A percentile compares a stretch with the other conserved stretches of the same genome.
These are phyloP conservation scores for Coleophoma crateriformis DNA, from an alignment of 2,329 filamentous ascomycete species.

Conservation along the genomic window DNA sequence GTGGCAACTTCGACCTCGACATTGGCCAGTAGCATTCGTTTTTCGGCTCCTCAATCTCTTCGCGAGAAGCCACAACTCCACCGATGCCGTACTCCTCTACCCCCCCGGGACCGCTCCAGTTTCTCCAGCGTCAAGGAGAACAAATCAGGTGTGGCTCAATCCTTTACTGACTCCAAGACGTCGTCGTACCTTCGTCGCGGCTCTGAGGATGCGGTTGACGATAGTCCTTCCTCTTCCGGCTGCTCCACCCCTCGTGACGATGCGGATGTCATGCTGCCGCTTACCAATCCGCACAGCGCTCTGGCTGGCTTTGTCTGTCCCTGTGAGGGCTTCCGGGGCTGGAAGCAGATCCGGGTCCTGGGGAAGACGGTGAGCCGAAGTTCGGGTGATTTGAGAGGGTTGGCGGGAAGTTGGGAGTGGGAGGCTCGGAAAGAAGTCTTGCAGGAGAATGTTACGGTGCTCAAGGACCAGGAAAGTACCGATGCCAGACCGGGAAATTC, in stretches of 20 bases:
- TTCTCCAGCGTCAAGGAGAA: slow-evolving; percentile 27
- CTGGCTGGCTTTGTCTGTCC: slow-evolving; percentile 56
- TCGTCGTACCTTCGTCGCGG: slow-evolving; percentile 42
- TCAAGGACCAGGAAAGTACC: slow-evolving; percentile 8
- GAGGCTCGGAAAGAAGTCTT: slow-evolving; percentile 22
- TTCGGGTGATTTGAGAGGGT: slow-evolving; percentile 51
- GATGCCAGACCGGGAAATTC: slow-evolving; percentile 34
- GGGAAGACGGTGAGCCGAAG: slow-evolving; percentile 53
- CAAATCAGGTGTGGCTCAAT: slow-evolving; percentile 43
- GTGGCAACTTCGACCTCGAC: slow-evolving; percentile 1
- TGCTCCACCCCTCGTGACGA: slow-evolving; percentile 7
- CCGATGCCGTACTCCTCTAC: slow-evolving; percentile 5
- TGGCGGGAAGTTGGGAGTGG: slow-evolving; percentile 48
- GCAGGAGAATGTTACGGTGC: slow-evolving; percentile 6
- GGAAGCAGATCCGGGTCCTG: slow-evolving; percentile 56
- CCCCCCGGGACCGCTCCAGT: slow-evolving; percentile 19
- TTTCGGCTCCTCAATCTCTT: not conserved
- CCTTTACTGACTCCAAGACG: slow-evolving; percentile 57
- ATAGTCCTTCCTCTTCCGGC: slow-evolving; percentile 31
- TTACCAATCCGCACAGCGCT: slow-evolving; percentile 43
- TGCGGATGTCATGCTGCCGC: slow-evolving; percentile 8
- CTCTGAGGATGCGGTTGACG: slow-evolving; percentile 40
- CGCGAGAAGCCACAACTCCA: not conserved
- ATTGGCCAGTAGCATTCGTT: not conserved
- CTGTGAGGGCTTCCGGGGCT: slow-evolving; percentile 51